Evolutionary conservation across 768 basidiomycete genomes (phyloP).

Genomic region (Daedaleopsis sinensis): DNA sequence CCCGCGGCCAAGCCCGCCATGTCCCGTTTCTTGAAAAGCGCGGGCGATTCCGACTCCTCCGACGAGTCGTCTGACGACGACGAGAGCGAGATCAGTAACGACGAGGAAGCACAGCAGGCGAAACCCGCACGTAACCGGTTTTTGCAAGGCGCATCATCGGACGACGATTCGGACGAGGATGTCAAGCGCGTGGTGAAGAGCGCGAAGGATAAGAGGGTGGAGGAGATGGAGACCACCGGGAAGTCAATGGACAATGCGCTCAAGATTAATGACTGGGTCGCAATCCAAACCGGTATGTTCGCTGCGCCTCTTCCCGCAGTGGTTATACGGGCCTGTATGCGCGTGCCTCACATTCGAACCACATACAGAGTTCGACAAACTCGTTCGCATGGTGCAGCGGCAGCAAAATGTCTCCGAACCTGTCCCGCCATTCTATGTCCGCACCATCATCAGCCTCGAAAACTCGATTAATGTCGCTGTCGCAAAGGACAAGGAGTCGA

Average conservation of each 20-base stretch:
- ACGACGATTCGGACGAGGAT: constrained; percentile 67
- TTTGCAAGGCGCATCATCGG: constrained; percentile 48
- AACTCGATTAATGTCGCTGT: constrained; percentile 70
- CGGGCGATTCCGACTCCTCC: constrained; percentile 55
- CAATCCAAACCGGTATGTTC: constrained; percentile 79
- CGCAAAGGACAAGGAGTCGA: constrained; percentile 87
- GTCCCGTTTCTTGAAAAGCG: constrained; percentile 77
- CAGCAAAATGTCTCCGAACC: constrained; percentile 86
- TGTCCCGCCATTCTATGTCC: constrained; percentile 84
- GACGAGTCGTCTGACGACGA: constrained; percentile 57
- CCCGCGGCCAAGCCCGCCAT: constrained; percentile 61
- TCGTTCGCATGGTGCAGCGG: constrained; percentile 85
- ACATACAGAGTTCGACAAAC: constrained; percentile 91
- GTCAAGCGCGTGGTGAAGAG: constrained; percentile 76
- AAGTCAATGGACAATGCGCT: constrained; percentile 92
- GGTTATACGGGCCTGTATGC: background rate
- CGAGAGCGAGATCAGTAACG: constrained; percentile 44
- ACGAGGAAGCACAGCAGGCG: constrained; percentile 40
- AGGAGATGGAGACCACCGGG: constrained; percentile 93
- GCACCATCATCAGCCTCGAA: constrained; percentile 76
- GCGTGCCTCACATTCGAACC: background rate
- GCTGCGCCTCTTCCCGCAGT: background rate
- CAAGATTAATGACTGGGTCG: constrained; percentile 97
- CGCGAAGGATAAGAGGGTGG: constrained; percentile 89
- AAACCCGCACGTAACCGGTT: constrained; percentile 44